Evolutionary conservation across 257 asterid genomes (phyloP), one percentile per base, ranked within the genome.

Genomic region (Nicotiana knightiana): DNA sequence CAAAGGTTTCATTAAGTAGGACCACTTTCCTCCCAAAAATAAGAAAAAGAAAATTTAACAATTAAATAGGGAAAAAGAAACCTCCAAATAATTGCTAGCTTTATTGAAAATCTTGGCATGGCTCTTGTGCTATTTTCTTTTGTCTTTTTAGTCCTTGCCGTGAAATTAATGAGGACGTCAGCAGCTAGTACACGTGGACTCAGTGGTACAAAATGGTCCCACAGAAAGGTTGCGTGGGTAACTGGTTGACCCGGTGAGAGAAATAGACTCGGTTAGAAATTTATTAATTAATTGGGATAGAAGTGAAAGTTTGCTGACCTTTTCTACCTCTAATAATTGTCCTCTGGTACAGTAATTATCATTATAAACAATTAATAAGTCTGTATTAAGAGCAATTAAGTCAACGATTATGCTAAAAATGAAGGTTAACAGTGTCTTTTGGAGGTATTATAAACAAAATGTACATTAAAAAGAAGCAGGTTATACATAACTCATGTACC

Each of bases 171-270:
- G 88, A 78, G 84, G 75, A 84, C 86, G 85, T 70, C 87, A 85
- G 43, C 84, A 24, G 6, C 17, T 1, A 9, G 86, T 89, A 92
- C 93, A 89, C 93, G 93, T 91, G 90, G 84, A 48, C 57, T 76
- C 70, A 53, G 63, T 54, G 79, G 78, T 63, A 30, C 6, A 0
- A 15, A 18, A 81, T 13, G 1, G 77, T 9, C 73, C 83, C 55
- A 61, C 33, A 2, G 9, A 0, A 75, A 48, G 59, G 39, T 75
- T 75, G 0, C 80, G 63, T 51, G 80, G 80, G 84, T 32, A 75
- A 70, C 33, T 63, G 75, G 80, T 48, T 83, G 84, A 21, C 84
- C 84, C 26, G 48, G 59, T 76, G 2, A 16, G 10, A 33, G 6
- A 28, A 15, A 28, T 35, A 46, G 11, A 80, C 30, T 12, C 35